Evolutionary conservation across 257 asterid species (phyloP), one percentile per base, ranked within the genome.

Genomic region (Solanum phureja): DNA sequence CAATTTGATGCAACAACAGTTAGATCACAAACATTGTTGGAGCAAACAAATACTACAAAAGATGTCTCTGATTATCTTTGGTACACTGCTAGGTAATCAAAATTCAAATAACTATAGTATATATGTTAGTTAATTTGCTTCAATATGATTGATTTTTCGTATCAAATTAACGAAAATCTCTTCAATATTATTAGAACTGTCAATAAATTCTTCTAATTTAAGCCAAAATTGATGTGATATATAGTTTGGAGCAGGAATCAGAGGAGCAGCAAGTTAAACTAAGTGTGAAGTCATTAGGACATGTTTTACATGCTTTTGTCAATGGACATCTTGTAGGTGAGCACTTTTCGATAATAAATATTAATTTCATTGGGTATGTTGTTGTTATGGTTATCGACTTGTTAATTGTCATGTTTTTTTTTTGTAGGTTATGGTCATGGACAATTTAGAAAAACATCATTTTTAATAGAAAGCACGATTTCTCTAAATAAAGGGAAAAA

Each of bases 11-110:
- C 91, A 8, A 90, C 95, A 44, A 52, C 90, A 3, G 8, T 91
- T 38, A 89, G 91, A 81, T 93, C 98, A 1, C 35, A 93, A 71
- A 24, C 73, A 44, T 87, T 96, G 92, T 89, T 96, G 52, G 99
- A 95, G 89, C 99, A 96, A 87, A 94, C 91, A 91, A 92, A 83
- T 89, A 94, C 96, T 21, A 96, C 99, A 21, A 93, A 93, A 92
- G 99, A 96, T 92, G 82, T 44, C 35, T 94, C 98, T 3, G 99
- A 95, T 91, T 96, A 96, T 88, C 90, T 96, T 62, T 96, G 99
- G 99, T 96, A 95, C 93, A 95, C 94, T 68, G 12, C 91, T 71
- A 93, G 95, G 99, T 96, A 90, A 86, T 56, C 64, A 56, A 56
- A 56, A 56, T 44, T 52, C 35, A 58, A 58, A 58, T 21, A 58